phyloP scores from a whole-genome alignment of 2,329 filamentous ascomycete genomes.

The Xylariaceae sp. region DNA sequence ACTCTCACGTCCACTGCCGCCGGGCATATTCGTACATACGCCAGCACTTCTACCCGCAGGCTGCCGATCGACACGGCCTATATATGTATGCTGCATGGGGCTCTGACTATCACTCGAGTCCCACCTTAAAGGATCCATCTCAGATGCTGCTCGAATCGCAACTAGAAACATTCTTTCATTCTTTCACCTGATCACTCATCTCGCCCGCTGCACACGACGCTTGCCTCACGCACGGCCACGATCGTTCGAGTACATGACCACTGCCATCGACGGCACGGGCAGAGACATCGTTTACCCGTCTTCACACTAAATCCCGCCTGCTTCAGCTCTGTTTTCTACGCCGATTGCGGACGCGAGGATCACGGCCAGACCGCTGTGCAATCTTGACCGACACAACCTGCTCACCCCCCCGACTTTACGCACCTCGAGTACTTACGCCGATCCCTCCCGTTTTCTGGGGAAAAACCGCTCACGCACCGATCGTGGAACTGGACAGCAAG shows the following conservation, averaged over 20 bases:
- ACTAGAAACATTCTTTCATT: not conserved
- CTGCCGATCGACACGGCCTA: not conserved
- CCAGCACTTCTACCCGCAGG: not conserved
- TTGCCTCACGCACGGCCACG: not conserved
- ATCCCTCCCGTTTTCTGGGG: conserved; percentile 7
- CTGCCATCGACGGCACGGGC: not conserved
- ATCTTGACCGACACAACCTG: conserved; percentile 20
- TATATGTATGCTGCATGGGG: not conserved
- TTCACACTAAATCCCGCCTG: not conserved
- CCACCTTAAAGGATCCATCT: not conserved
- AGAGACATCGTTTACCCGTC: not conserved
- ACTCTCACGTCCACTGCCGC: not conserved
- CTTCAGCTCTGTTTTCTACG: conserved; percentile 6
- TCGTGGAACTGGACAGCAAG: conserved; percentile 4
- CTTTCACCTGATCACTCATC: conserved; percentile 6
- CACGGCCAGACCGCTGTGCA: conserved; percentile 16
- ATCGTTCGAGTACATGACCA: not conserved
- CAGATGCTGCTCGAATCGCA: conserved; percentile 2
- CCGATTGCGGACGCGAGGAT: conserved; percentile 8
- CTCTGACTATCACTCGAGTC: not conserved
- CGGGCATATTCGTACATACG: not conserved
- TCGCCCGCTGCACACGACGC: not conserved
- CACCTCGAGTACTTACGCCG: conserved; percentile 3
- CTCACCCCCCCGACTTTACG: conserved; percentile 1
- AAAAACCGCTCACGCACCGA: conserved; percentile 3